phyloP scores from a whole-genome alignment of 495 filamentous ascomycete genomes.

The Daldinia loculata region DNA sequence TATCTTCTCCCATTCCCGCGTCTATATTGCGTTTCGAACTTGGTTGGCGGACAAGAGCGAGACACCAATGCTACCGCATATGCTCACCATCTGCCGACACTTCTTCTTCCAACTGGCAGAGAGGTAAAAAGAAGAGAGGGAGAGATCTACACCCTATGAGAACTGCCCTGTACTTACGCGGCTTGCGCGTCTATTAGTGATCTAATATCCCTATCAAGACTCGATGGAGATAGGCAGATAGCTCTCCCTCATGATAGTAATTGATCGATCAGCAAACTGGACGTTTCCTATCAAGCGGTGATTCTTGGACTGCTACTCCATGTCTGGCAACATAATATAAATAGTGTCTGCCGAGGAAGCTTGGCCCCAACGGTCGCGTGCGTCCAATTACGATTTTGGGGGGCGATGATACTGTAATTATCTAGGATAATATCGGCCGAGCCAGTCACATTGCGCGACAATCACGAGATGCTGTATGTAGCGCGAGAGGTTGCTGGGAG shows the following conservation, averaged over 20 bases:
- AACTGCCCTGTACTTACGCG: slow-evolving; percentile 24
- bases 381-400: slow-evolving; percentile 29
- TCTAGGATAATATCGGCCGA: slow-evolving; percentile 41
- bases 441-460: slow-evolving; percentile 42
- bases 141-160: slow-evolving; percentile 28
- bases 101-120: slow-evolving; percentile 24
- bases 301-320: slow-evolving; percentile 4
- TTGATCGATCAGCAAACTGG: slow-evolving; percentile 28
- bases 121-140: too few species aligned
- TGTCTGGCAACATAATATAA: slow-evolving; percentile 26
- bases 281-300: slow-evolving; percentile 33
- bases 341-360: slow-evolving; percentile 41
- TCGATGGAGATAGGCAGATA: slow-evolving; percentile 34
- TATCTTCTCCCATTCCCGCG: slow-evolving; percentile 34
- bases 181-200: slow-evolving; percentile 38
- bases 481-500: slow-evolving; percentile 21
- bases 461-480: slow-evolving; percentile 31
- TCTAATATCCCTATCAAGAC: slow-evolving; percentile 12
- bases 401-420: slow-evolving; percentile 36
- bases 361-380: slow-evolving; percentile 41
- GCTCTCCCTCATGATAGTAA: slow-evolving; percentile 8
- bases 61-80: slow-evolving; percentile 38
- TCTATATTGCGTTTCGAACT: slow-evolving; percentile 27
- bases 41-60: slow-evolving; percentile 41
- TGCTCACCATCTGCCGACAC: slow-evolving; percentile 40